These are phyloP conservation scores for Oleoguttula mirabilis DNA, from an alignment of 495 filamentous ascomycete genomes.

Conservation along the genomic window DNA sequence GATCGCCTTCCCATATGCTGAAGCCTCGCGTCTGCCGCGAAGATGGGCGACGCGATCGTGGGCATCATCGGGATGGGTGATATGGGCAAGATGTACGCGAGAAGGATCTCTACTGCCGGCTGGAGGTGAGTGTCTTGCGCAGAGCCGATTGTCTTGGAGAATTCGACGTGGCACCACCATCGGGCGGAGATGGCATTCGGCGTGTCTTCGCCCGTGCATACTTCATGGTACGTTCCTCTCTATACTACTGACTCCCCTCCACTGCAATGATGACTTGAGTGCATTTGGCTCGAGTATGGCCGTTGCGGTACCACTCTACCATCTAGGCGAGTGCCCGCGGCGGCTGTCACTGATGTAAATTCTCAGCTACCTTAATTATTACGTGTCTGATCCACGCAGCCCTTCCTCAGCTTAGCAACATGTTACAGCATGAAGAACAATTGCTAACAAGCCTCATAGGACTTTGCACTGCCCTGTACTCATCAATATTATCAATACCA, in stretches of 20 bases:
- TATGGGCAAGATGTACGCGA: conserved; percentile 99
- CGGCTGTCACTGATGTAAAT: conserved; percentile 83
- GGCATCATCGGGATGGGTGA: conserved; percentile 98
- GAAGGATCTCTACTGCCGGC: conserved; percentile 71
- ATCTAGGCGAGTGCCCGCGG: conserved; percentile 12
- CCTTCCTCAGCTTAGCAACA: no score
- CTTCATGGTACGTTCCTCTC: no score
- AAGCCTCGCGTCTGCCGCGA: background rate
- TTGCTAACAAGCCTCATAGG: no score
- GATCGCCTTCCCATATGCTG: conserved; percentile 5
- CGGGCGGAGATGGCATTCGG: no score
- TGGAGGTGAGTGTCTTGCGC: conserved; percentile 93
- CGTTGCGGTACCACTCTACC: conserved; percentile 22
- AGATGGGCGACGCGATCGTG: conserved; percentile 33
- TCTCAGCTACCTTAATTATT: conserved; percentile 87
- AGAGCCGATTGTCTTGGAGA: no score
- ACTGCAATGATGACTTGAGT: conserved; percentile 92
- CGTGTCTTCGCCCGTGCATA: no score
- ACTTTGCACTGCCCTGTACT: no score
- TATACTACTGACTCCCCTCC: conserved; percentile 8
- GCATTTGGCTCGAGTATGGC: conserved; percentile 99
- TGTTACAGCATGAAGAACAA: no score
- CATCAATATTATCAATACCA: no score
- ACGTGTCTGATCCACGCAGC: conserved; percentile 60
- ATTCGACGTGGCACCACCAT: no score